These are phyloP conservation scores for Alnus glutinosa DNA, from an alignment of 306 rosid genomes.

Conservation along the genomic window DNA sequence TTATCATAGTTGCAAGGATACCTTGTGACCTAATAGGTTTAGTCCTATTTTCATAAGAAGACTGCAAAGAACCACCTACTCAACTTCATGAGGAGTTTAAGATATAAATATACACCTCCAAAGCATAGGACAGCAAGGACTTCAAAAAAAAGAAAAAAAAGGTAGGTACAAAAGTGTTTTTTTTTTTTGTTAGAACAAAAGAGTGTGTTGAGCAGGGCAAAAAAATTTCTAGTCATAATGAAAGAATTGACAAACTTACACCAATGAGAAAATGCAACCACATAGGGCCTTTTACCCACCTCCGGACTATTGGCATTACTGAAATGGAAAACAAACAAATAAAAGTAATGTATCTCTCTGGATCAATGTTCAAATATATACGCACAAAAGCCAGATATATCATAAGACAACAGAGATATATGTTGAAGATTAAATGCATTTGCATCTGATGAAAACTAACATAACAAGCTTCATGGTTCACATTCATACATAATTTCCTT, in stretches of 20 bases:
- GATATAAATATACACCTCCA: not conserved
- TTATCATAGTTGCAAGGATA: not conserved
- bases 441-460: not conserved
- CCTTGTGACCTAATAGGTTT: not conserved
- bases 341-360: not conserved
- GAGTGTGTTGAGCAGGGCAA: not conserved
- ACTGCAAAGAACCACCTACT: not conserved
- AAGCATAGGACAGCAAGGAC: not conserved
- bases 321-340: conserved; percentile 35
- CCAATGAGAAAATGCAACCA: conserved; percentile 92
- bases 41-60: not conserved
- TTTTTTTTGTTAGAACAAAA: not conserved
- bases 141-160: not conserved
- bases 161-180: no score
- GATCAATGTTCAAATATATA: not conserved
- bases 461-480: not conserved
- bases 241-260: conserved; percentile 52
- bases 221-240: not conserved
- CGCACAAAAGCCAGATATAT: not conserved
- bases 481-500: not conserved
- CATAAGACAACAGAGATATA: not conserved
- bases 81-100: not conserved
- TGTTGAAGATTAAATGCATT: not conserved
- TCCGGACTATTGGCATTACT: conserved; percentile 85
- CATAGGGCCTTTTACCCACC: conserved; percentile 80